A percentile compares a stretch with the other conserved stretches of the same genome.
These are phyloP conservation scores for Cytospora piceicola DNA, from an alignment of 2,329 filamentous ascomycete genomes.

Conservation along the genomic window DNA sequence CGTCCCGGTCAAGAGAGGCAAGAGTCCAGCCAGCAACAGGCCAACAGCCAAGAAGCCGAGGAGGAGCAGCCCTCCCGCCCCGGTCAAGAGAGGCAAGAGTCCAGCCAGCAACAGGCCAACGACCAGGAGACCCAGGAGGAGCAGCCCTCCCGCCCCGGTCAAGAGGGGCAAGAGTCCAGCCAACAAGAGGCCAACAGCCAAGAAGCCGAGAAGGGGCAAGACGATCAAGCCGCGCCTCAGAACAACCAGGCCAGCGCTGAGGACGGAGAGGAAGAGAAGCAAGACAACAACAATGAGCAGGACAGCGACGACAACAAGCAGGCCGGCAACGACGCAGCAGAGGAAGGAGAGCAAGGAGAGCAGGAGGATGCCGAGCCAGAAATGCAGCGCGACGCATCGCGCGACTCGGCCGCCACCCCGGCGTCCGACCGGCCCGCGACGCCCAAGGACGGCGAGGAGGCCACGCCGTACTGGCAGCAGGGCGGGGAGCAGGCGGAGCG, in stretches of 20 bases:
- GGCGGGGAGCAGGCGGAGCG: conserved; percentile 31
- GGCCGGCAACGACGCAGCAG: conserved; percentile 30
- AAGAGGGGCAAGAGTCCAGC: conserved; percentile 22
- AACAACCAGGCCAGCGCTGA: conserved; percentile 24
- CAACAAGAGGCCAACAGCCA: conserved; percentile 17
- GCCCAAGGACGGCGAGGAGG: conserved; percentile 40
- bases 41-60: neutral
- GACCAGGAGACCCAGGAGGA: no score
- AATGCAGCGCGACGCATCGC: conserved; percentile 64
- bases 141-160: conserved; percentile 19
- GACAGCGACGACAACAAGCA: conserved; percentile 15
- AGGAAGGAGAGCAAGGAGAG: conserved; percentile 33
- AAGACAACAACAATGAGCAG: conserved; percentile 30
- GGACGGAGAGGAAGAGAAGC: conserved; percentile 27
- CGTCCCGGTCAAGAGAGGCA: conserved; percentile 23
- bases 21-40: conserved; percentile 19
- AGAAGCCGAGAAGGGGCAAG: conserved; percentile 18
- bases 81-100: conserved; percentile 23
- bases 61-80: conserved; percentile 16
- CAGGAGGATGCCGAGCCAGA: conserved; percentile 57
- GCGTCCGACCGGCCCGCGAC: conserved; percentile 39
- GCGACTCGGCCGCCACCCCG: conserved; percentile 52
- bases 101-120: conserved; percentile 20
- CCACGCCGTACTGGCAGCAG: conserved; percentile 37
- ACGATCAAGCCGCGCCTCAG: conserved; percentile 8